phyloP scores from a whole-genome alignment of 768 basidiomycete genomes.

The Leccinum arenicola region DNA sequence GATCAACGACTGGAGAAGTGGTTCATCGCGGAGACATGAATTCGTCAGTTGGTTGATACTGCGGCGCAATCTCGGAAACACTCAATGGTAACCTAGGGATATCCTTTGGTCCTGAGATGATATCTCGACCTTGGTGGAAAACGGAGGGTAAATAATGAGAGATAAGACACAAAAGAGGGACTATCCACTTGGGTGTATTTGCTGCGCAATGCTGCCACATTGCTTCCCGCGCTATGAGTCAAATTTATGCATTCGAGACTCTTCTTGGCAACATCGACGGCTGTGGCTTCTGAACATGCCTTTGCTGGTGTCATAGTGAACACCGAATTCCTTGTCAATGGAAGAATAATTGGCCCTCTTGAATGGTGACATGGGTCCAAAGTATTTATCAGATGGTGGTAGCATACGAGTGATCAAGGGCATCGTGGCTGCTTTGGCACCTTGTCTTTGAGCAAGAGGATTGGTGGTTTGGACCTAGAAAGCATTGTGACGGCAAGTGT shows the following conservation, averaged over 20 bases:
- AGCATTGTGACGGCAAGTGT: not conserved
- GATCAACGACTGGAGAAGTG: slow-evolving; percentile 24
- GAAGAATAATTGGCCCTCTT: slow-evolving; percentile 17
- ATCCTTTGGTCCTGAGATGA: slow-evolving; percentile 56
- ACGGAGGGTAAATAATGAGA: slow-evolving; percentile 1
- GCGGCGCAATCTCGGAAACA: slow-evolving; percentile 60
- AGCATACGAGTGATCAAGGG: slow-evolving; percentile 18
- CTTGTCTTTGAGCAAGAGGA: not conserved
- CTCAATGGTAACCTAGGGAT: slow-evolving; percentile 61
- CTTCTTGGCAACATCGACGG: slow-evolving; percentile 31
- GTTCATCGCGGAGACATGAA: slow-evolving; percentile 41
- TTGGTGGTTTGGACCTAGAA: not conserved
- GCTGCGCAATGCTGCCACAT: slow-evolving; percentile 49
- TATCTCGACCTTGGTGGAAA: slow-evolving; percentile 42
- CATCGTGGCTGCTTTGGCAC: slow-evolving; percentile 17
- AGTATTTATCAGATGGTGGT: slow-evolving; percentile 14
- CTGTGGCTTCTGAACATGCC: slow-evolving; percentile 27
- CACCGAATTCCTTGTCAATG: slow-evolving; percentile 36
- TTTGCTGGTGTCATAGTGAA: slow-evolving; percentile 17
- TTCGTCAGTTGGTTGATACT: slow-evolving; percentile 50
- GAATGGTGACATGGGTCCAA: slow-evolving; percentile 18
- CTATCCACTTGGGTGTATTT: slow-evolving; percentile 59
- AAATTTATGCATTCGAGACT: slow-evolving; percentile 51
- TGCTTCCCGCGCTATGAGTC: slow-evolving; percentile 49
- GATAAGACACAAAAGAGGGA: slow-evolving; percentile 7